phyloP scores from a whole-genome alignment of 2,329 filamentous ascomycete species.

The Cladosporium colombiae region DNA sequence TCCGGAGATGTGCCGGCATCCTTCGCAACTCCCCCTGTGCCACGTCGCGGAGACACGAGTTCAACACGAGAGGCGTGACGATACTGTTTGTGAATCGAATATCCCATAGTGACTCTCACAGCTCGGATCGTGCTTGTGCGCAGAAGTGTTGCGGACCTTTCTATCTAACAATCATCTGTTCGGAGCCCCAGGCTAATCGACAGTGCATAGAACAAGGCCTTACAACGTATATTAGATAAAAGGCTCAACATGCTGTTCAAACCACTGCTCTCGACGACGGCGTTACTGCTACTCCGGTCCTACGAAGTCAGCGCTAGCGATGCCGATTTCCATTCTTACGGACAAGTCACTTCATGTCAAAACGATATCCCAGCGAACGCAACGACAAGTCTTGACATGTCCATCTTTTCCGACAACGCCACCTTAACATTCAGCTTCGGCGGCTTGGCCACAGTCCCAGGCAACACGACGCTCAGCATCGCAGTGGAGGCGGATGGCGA shows the following conservation, averaged over 20 bases:
- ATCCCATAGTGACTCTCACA: not conserved
- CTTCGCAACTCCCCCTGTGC: not conserved
- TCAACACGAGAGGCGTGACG: not conserved
- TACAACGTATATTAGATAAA: not conserved
- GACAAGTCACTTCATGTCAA: not conserved
- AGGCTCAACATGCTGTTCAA: not conserved
- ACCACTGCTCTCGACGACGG: too few relatives aligned
- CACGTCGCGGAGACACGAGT: not conserved
- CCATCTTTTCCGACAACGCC: not conserved
- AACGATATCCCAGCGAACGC: not conserved
- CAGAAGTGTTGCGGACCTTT: not conserved
- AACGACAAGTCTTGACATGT: not conserved
- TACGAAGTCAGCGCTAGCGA: not conserved
- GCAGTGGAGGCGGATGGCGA: not conserved
- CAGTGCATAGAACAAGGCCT: not conserved
- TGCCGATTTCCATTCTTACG: not conserved
- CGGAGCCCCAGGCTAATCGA: not conserved
- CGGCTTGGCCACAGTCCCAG: not conserved
- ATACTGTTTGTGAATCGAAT: not conserved
- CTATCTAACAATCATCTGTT: not conserved
- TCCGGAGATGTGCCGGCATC: constrained; percentile 5
- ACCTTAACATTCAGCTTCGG: not conserved
- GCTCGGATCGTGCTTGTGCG: not conserved
- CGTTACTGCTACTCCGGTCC: not conserved
- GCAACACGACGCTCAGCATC: not conserved